Base-by-base conservation (phyloP, 2,329 filamentous ascomycete genomes). In the Didymella sp. region DNA sequence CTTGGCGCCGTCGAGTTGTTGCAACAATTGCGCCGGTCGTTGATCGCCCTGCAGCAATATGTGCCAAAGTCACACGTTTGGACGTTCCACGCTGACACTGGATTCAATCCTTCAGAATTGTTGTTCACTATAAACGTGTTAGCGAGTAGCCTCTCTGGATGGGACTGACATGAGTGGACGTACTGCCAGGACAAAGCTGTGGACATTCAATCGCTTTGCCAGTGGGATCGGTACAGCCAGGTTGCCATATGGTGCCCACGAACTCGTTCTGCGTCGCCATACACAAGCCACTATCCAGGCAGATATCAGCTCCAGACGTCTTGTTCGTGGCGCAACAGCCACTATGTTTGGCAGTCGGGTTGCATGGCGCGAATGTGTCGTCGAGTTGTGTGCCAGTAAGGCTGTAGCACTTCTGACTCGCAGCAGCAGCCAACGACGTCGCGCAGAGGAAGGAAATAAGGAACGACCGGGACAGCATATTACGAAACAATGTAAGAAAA, bases 181-280 rank as follows among this genome's bases (percentile, higher is more conserved):
- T 69, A 74, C 72, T 55, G 53, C 63, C 63, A 28, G 71, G 67
- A 50, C 73, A 75, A 28, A 70, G 45, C 22, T 66, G 68, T 31
- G 71, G 69, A 58, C 73, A 75, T 37, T 60, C 67, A 9, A 51
- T 55, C 51, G 70, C 68, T 27, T 65, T 63, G 8, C 71, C 69
- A 3, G 67, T 73, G 8, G 68, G 48, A 60, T 75, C 73, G 31
- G 73, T 75, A 65, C 73, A 75, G n/a, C 71, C 73, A 53, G 51
- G 57, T 37, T 73, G 70, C 65, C 69, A 74, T 50, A 75, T 70
- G 31, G 66, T 70, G 15, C 73, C 73, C 51, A 74, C 62, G 25
- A 59, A 68, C 45, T 64, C 57, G 15, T 59, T 58, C 25, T 51
- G 62, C 8, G 73, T 74, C 19, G 68, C 68, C 72, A 75, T 72